Percentiles rank a stretch among this genome's conserved stretches.
Evolutionary conservation across 306 rosid species (phyloP).

Genomic region (Citrullus colocynthis): DNA sequence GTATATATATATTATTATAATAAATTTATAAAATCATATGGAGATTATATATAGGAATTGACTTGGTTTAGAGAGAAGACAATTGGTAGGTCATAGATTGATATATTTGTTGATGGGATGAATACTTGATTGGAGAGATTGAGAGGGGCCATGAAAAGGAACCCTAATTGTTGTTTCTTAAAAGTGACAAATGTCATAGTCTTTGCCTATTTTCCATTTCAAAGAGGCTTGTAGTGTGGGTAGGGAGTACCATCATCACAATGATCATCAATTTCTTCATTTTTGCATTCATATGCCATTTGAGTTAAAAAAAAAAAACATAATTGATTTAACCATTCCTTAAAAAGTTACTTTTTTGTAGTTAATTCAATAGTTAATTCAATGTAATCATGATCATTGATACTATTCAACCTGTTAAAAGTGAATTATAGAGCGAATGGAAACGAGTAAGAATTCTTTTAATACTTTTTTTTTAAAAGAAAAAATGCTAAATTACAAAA

Average conservation of each 20-base stretch:
- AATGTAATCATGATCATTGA: neutral
- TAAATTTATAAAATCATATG: neutral
- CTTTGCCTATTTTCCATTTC: neutral
- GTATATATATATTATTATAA: no score
- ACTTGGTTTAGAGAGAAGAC: neutral
- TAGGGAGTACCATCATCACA: neutral
- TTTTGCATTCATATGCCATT: neutral
- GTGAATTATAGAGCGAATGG: neutral
- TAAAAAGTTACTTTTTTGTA: neutral
- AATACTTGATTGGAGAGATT: neutral
- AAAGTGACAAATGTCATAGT: slow-evolving; percentile 1
- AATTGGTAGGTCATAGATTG: neutral
- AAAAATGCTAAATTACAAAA: no score
- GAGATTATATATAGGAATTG: neutral
- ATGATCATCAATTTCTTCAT: neutral
- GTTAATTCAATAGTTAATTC: neutral
- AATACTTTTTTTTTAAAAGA: neutral
- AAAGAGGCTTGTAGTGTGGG: neutral
- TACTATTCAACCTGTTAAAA: neutral
- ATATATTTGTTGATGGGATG: neutral
- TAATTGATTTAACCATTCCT: neutral
- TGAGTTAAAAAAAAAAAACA: neutral
- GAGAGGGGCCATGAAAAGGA: slow-evolving; percentile 4
- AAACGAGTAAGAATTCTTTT: neutral
- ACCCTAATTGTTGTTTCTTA: neutral